phyloP scores from a whole-genome alignment of 371 early-diverging fungal genomes.

The Chytridium lagenaria region DNA sequence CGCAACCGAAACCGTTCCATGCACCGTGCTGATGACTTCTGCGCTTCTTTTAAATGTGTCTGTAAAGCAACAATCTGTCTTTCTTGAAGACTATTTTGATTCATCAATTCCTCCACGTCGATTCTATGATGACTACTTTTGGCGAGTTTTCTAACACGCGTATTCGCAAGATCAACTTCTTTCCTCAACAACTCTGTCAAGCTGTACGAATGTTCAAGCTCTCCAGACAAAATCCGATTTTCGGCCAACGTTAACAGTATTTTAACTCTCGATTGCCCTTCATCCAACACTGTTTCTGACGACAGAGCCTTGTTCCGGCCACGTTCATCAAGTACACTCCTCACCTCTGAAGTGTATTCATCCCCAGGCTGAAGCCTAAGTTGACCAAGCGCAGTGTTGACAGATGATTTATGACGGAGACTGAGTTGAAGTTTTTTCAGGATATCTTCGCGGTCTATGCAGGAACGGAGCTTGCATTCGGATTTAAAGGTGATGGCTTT shows the following conservation, averaged over 20 bases:
- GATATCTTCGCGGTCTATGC: too few relatives aligned
- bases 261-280: not conserved
- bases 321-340: too few relatives aligned
- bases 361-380: too few relatives aligned
- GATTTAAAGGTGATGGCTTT: too few relatives aligned
- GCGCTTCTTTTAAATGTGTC: not conserved
- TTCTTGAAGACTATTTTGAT: not conserved
- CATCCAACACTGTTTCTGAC: too few relatives aligned
- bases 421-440: too few relatives aligned
- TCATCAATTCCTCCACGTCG: not conserved
- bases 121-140: not conserved
- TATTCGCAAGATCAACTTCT: not conserved
- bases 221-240: not conserved
- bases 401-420: too few relatives aligned
- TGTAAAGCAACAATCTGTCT: not conserved
- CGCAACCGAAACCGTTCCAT: not conserved
- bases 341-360: too few relatives aligned
- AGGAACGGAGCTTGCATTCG: too few relatives aligned
- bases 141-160: not conserved
- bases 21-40: conserved; percentile 1
- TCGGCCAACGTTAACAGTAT: not conserved
- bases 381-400: too few relatives aligned
- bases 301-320: too few relatives aligned
- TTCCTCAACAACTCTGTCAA: not conserved
- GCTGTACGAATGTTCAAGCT: not conserved